Evolutionary conservation across 129 eudicot genomes (phyloP), one percentile per base, ranked within the genome.

Genomic region (Flaveria trinervia): DNA sequence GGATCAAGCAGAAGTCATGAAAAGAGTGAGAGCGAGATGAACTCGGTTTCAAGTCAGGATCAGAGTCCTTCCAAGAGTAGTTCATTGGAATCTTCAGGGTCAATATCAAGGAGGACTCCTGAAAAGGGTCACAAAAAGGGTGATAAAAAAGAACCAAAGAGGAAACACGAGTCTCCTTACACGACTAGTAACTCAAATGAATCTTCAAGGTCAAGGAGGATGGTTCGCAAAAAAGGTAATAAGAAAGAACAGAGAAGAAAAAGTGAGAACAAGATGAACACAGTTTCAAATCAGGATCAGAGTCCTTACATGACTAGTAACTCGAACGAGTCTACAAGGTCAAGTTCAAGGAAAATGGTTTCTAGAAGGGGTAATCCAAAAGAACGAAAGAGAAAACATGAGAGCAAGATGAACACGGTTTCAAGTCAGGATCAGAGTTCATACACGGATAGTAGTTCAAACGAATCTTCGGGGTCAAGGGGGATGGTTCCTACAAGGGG

Each of bases 21-120:
- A 65, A 57, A 55, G 62, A 75, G 81, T 18, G 90, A 80, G 26
- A 71, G 82, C 33, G 82, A 79, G 45, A 33, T 68, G 56, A 83
- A 78, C 60, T 75, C 52, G 16, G 65, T 72, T 25, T 54, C 81
- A 41, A 80, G 80, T 67, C 30, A 62, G 57, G 82, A 44, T 44
- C 52, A 26, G 65, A 49, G 74, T 78, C 62, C 67, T 59, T 61
- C 36, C 43, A 59, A 45, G n/a, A 70, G 44, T 25, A 68, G 22
- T 62, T 52, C 74, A 66, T n/a, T 6, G 3, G 72, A 65, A 75
- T 64, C 79, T 49, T 75, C 64, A 18, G 72, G 51, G 33, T 7
- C 79, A 28, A 33, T 0, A 2, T 62, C 56, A 76, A 65, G 36
- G 39, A 45, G 39, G 54, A 80, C 65, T 65, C 73, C 75, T 33